phyloP scores from a whole-genome alignment of 2,329 filamentous ascomycete species.

The Epichloe sp. region DNA sequence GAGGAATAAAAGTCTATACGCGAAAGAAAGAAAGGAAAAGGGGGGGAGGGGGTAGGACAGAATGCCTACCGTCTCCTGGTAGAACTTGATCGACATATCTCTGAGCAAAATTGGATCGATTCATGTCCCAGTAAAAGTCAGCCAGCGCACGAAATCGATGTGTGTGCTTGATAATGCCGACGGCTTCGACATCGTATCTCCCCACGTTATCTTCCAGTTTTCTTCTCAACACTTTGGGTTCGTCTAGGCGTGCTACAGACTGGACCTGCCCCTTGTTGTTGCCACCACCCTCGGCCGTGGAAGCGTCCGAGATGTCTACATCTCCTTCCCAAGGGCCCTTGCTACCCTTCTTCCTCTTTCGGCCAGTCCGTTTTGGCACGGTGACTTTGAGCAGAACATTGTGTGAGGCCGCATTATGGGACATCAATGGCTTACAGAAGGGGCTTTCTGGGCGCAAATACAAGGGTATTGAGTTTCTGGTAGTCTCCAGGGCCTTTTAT shows the following conservation, averaged over 20 bases:
- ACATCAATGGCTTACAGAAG: slow-evolving; percentile 64
- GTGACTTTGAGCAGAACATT: slow-evolving; percentile 80
- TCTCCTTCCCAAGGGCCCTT: slow-evolving; percentile 48
- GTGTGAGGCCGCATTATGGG: slow-evolving; percentile 61
- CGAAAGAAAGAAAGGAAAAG: background rate
- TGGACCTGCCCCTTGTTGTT: slow-evolving; percentile 15
- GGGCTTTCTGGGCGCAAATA: slow-evolving; percentile 70
- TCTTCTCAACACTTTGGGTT: slow-evolving; percentile 41
- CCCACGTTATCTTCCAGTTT: slow-evolving; percentile 58
- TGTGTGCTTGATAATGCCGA: slow-evolving; percentile 63
- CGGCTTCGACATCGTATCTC: slow-evolving; percentile 52
- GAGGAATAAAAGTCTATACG: background rate
- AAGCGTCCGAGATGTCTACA: slow-evolving; percentile 17
- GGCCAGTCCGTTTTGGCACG: slow-evolving; percentile 73
- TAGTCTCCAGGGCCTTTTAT: slow-evolving; percentile 34
- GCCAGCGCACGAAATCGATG: slow-evolving; percentile 81
- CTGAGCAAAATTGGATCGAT: slow-evolving; percentile 53
- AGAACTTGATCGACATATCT: slow-evolving; percentile 60
- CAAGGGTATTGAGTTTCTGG: slow-evolving; percentile 46
- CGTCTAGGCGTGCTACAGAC: slow-evolving; percentile 36
- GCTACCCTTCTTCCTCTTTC: slow-evolving; percentile 72
- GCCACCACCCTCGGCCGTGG: slow-evolving; percentile 2
- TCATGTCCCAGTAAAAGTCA: slow-evolving; percentile 74
- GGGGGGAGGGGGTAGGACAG: background rate
- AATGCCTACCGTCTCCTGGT: slow-evolving; percentile 50